Conservation (phyloP, 2,329 filamentous ascomycete species). For the Pseudogymnoascus pannorum region DNA sequence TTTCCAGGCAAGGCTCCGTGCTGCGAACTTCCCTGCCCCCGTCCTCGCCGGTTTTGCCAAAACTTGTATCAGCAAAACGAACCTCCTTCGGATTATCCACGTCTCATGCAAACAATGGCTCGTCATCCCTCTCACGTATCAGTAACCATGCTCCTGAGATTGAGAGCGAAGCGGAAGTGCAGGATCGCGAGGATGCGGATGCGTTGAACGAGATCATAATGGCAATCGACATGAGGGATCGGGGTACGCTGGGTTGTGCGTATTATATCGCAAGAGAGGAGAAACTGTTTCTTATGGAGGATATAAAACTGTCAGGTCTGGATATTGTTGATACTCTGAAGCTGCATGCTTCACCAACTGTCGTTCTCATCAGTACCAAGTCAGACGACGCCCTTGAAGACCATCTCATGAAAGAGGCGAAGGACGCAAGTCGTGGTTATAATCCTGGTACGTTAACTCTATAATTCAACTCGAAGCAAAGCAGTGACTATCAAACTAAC, state of each 20-base stretch:
- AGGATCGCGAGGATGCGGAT: slow-evolving; percentile 38
- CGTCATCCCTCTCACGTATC: background rate
- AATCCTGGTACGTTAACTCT: background rate
- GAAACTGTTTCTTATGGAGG: slow-evolving; percentile 68
- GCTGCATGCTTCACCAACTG: slow-evolving; percentile 47
- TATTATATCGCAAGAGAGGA: slow-evolving; percentile 70
- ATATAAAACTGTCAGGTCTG: slow-evolving; percentile 61
- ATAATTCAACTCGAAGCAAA: background rate
- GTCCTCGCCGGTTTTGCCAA: slow-evolving; percentile 18
- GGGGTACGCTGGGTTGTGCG: slow-evolving; percentile 69
- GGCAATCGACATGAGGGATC: slow-evolving; percentile 68
- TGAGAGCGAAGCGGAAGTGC: slow-evolving; percentile 28
- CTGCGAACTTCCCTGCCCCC: slow-evolving; percentile 11
- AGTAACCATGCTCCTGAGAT: slow-evolving; percentile 1
- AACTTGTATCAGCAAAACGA: slow-evolving; percentile 16
- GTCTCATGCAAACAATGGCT: slow-evolving; percentile 10
- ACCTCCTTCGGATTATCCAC: slow-evolving; percentile 15
- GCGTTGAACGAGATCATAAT: slow-evolving; percentile 64
- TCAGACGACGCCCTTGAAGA: slow-evolving; percentile 28
- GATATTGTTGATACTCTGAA: slow-evolving; percentile 59
- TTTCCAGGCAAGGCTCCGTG: slow-evolving; percentile 18
- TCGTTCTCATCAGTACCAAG: slow-evolving; percentile 39
- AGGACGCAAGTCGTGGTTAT: slow-evolving; percentile 19
- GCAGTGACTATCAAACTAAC: background rate
- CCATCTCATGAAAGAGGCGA: slow-evolving; percentile 26